phyloP scores from a whole-genome alignment of 768 basidiomycete genomes.

The Serendipita sp. region DNA sequence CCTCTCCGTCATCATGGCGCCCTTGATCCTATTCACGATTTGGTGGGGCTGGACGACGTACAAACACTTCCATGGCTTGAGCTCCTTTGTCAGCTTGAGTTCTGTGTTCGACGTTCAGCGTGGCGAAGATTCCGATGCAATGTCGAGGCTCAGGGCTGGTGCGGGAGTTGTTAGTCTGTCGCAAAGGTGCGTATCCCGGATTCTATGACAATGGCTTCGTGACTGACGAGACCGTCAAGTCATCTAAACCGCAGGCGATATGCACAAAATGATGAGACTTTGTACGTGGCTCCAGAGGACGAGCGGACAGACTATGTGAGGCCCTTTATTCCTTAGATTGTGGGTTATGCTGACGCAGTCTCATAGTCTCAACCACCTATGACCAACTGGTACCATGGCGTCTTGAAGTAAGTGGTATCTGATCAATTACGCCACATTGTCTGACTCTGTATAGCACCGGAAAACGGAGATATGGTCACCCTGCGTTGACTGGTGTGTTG shows the following conservation, averaged over 20 bases:
- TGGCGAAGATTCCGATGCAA: slow-evolving; percentile 72
- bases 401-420: slow-evolving; percentile 51
- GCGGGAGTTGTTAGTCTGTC: slow-evolving; percentile 71
- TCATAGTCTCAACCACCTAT: slow-evolving; percentile 85
- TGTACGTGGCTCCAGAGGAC: slow-evolving; percentile 92
- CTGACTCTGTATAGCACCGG: slow-evolving; percentile 52
- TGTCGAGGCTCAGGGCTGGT: slow-evolving; percentile 55
- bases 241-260: slow-evolving; percentile 78
- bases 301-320: slow-evolving; percentile 77
- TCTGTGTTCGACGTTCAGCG: slow-evolving; percentile 79
- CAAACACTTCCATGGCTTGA: slow-evolving; percentile 50
- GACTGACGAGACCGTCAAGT: slow-evolving; percentile 23
- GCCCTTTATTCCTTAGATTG: neutral
- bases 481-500: slow-evolving; percentile 81
- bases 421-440: neutral
- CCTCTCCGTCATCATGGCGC: slow-evolving; percentile 48
- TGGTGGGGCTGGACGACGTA: slow-evolving; percentile 72
- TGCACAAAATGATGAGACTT: slow-evolving; percentile 81
- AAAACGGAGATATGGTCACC: slow-evolving; percentile 86
- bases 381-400: slow-evolving; percentile 86
- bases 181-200: slow-evolving; percentile 45
- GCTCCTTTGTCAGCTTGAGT: slow-evolving; percentile 70
- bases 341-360: slow-evolving; percentile 10
- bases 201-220: neutral
- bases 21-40: slow-evolving; percentile 58